Evolutionary conservation across 352 stramenopile genomes (phyloP), one percentile per base, ranked within the genome.

Genomic region (Pythium apleroticum): DNA sequence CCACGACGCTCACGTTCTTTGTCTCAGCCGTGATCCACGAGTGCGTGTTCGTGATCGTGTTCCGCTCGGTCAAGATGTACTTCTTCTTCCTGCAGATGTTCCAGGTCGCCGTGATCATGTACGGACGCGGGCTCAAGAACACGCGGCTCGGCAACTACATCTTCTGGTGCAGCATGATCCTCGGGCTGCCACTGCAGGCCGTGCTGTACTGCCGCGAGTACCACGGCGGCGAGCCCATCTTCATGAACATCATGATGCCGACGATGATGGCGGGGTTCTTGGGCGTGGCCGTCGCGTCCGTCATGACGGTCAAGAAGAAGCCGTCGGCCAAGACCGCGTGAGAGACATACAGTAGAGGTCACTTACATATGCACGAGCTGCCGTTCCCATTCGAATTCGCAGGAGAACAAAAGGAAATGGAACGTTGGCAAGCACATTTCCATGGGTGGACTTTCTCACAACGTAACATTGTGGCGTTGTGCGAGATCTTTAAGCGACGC

Each of bases 11-110:
- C 28, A 94, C 85, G 11, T 99, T 99, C 76, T 83, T 98, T 31
- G 76, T 99, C 35, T 99, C 96, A 0, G 95, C 96, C 15, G 68
- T 97, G 24, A 69, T 99, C 25, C 97, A 99, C 70, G 97, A 99
- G 73, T 84, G 98, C 48, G 72, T 99, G 9, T 97, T 99, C 37
- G 95, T 84, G 39, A 91, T 98, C 57, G 91, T 97, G 27, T 99
- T 98, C 73, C 91, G 97, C 66, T 95, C 95, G 22, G 72, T 98
- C 39, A 91, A 93, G 52, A 85, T 91, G 56, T 98, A 95, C 61
- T 97, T 96, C 35, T 98, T 98, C 66, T 61, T 96, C 5, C 80
- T 97, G 37, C 98, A 98, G 78, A 97, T 98, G 82, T 73, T 93
- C 9, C 96, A 99, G 66, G 80, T 98, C 11, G 89, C 97, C 10